Percentiles rank a stretch among this genome's conserved stretches.
These are phyloP conservation scores for Coemansia erecta DNA, from an alignment of 192 early-diverging fungal genomes.

Conservation along the genomic window DNA sequence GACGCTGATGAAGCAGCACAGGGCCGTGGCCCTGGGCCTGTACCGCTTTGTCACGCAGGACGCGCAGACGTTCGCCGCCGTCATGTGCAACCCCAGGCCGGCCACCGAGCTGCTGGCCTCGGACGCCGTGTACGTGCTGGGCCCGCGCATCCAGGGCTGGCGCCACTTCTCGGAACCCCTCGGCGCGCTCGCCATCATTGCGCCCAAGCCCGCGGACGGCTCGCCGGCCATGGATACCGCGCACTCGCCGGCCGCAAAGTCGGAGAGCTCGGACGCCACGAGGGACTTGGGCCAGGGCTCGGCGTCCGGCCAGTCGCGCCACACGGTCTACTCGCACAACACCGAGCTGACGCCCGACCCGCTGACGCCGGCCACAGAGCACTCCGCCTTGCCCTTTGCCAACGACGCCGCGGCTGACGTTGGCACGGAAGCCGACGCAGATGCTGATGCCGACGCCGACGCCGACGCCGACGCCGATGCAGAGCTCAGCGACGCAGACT, in stretches of 20 bases:
- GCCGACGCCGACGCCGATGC: background rate
- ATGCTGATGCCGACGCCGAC: background rate
- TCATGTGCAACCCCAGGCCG: conserved; percentile 48
- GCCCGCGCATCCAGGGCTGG: conserved; percentile 36
- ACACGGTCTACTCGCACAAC: conserved; percentile 50
- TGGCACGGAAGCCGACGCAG: background rate
- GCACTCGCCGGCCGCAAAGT: background rate
- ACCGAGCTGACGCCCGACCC: conserved; percentile 4
- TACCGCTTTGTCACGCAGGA: conserved; percentile 39
- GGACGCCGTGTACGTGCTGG: conserved; percentile 46
- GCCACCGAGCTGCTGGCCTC: conserved; percentile 13
- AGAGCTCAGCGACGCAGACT: too few relatives aligned
- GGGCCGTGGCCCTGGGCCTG: conserved; percentile 36
- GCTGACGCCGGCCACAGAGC: background rate
- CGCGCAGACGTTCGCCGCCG: conserved; percentile 36
- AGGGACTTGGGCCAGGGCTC: conserved; percentile 7
- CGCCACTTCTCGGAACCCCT: conserved; percentile 23
- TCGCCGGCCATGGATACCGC: background rate
- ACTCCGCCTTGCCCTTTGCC: background rate
- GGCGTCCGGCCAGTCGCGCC: conserved; percentile 26
- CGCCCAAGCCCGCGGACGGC: conserved; percentile 1
- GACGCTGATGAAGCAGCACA: conserved; percentile 47
- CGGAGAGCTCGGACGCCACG: background rate
- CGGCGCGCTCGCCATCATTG: conserved; percentile 12
- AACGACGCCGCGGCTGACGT: background rate